Base-by-base conservation (phyloP, 768 basidiomycete species). In the Gelatoporia subvermispora region DNA sequence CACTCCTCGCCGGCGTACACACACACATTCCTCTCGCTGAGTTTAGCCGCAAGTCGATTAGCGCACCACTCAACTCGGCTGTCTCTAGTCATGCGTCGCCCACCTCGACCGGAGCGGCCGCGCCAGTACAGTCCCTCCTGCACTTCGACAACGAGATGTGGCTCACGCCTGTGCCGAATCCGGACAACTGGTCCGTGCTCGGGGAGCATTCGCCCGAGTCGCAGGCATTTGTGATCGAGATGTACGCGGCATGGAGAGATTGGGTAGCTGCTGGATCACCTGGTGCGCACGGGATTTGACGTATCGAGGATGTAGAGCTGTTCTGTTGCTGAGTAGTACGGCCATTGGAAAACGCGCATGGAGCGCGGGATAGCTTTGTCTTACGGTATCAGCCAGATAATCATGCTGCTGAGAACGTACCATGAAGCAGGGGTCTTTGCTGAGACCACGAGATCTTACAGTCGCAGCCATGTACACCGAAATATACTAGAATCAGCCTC, bases 81-180 rank as follows among this genome's bases (percentile, higher is more conserved):
- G 5, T 41, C 18, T n/a, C 45, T 22, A 28, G 43, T 2, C 16
- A 47, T 5, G 34, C 41, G 9, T 38, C 51, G 10, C 4, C 22
- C 11, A 45, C 34, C 28, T 48, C 51, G 22, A 45, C 47, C 43
- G 41, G 40, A 20, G 17, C 48, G 4, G 20, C 23, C 17, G 21
- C 49, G 22, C 8, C 53, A 10, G 39, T 50, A 37, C 65, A 56
- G 36, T 37, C 50, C n/a, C 61, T 75, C 39, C 55, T 54, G 18
- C 81, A 85, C 58, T 75, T 88, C 52, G 74, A 73, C 0, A 16
- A 52, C 8, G 68, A 81, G 35, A 84, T 87, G 2, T 87, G 84
- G 81, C 65, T 91, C 21, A 71, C 68, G 4, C 87, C 87, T 4
- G 88, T 92, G 16, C 87, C 87, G 3, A 72, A 94, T 58, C 91